These are phyloP conservation scores for Dictyostelium intermedium DNA, from an alignment of 78 protist genomes.

Conservation along the genomic window DNA sequence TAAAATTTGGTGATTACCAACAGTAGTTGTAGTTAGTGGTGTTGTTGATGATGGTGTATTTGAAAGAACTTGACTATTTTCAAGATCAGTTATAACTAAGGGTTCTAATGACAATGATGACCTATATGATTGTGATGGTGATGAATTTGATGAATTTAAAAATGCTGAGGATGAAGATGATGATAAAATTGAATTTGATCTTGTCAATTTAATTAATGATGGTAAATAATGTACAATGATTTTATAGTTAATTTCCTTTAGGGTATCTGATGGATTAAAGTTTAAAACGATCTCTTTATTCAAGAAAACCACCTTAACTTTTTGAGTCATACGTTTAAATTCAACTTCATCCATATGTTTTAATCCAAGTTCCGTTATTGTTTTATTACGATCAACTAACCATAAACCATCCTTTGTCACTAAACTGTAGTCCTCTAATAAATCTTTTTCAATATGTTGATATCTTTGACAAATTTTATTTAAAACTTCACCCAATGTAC, in stretches of 20 bases:
- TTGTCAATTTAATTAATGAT: background rate
- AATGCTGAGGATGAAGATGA: no score
- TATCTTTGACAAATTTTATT: conserved; percentile 29
- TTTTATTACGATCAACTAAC: conserved; percentile 41
- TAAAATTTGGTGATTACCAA: conserved; percentile 12
- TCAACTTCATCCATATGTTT: conserved; percentile 37
- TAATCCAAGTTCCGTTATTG: conserved; percentile 11
- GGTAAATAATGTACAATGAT: conserved; percentile 30
- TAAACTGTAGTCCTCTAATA: conserved; percentile 54
- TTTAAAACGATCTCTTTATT: conserved; percentile 44
- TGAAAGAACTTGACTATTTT: background rate
- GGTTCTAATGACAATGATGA: background rate
- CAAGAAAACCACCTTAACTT: conserved; percentile 39
- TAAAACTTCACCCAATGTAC: conserved; percentile 34
- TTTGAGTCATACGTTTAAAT: conserved; percentile 42
- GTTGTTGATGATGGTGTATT: background rate
- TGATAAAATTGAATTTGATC: conserved; percentile 4
- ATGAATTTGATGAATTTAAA: background rate
- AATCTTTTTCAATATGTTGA: conserved; percentile 56
- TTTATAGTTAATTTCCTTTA: conserved; percentile 38
- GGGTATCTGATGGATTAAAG: conserved; percentile 42
- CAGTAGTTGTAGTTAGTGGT: background rate
- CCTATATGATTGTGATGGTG: background rate
- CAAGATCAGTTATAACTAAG: background rate
- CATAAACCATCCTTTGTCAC: conserved; percentile 23